Conservation (phyloP, 2,329 filamentous ascomycete genomes). For the Colletotrichum noveboracense region DNA sequence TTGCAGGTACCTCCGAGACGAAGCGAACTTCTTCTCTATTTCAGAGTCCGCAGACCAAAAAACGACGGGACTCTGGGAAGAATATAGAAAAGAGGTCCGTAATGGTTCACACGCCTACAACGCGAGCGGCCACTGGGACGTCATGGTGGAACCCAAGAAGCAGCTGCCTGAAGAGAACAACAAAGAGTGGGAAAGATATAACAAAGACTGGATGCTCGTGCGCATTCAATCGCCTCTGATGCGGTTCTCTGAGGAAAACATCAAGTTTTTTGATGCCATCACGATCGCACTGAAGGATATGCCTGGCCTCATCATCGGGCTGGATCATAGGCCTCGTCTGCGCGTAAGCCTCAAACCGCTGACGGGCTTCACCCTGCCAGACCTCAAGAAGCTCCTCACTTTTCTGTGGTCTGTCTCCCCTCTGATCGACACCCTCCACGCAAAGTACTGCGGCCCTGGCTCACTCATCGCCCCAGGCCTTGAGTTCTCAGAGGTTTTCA, state of each 20-base stretch:
- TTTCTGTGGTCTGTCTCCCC: constrained; percentile 1
- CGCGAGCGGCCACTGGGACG: background rate
- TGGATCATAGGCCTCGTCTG: background rate
- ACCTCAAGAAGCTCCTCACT: background rate
- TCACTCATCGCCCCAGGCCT: background rate
- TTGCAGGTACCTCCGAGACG: background rate
- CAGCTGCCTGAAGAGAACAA: background rate
- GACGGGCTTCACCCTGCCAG: background rate
- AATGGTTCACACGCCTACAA: background rate
- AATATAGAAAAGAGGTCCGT: background rate
- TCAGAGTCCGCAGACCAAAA: background rate
- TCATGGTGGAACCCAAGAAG: background rate
- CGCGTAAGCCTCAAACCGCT: background rate
- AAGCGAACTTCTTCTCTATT: background rate
- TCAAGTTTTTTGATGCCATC: background rate
- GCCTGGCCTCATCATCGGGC: background rate
- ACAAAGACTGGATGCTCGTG: background rate
- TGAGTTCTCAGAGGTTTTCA: background rate
- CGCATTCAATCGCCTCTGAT: background rate
- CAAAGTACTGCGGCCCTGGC: background rate
- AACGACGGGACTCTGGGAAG: background rate
- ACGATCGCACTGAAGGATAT: background rate
- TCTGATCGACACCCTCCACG: background rate
- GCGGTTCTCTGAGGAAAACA: background rate
- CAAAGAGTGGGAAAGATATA: background rate